Percentiles rank a stretch among this genome's conserved stretches.
Evolutionary conservation across 345 rosid genomes (phyloP).

Genomic region (Heritiera littoralis): DNA sequence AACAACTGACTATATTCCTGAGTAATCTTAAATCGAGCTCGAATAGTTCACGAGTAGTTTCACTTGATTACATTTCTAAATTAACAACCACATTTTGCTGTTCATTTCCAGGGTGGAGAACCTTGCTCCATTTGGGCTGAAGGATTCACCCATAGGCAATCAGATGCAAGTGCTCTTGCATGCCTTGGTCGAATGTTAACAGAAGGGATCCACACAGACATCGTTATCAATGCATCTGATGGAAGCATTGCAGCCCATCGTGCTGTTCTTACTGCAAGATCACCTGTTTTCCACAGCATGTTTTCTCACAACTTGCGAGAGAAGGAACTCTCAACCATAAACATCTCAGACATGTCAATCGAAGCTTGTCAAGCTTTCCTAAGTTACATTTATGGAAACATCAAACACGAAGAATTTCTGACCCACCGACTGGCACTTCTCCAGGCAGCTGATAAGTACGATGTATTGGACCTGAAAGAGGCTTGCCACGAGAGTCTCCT

Average conservation of each 20-base stretch:
- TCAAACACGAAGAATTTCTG: constrained; percentile 66
- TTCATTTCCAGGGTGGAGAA: constrained; percentile 61
- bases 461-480: constrained; percentile 73
- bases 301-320: constrained; percentile 86
- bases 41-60: too few species aligned
- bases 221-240: constrained; percentile 63
- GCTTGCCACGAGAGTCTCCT: constrained; percentile 82
- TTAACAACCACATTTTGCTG: neutral
- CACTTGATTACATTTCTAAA: too few species aligned
- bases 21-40: too few species aligned
- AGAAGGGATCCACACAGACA: constrained; percentile 82
- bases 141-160: constrained; percentile 47
- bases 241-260: constrained; percentile 94
- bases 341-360: constrained; percentile 77
- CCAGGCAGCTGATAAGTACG: constrained; percentile 85
- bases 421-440: constrained; percentile 73
- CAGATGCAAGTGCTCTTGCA: constrained; percentile 59
- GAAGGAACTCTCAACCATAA: constrained; percentile 72
- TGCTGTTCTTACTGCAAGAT: constrained; percentile 84
- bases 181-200: constrained; percentile 78
- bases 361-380: constrained; percentile 83
- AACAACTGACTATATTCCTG: neutral
- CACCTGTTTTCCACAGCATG: constrained; percentile 91
- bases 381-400: constrained; percentile 76
- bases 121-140: constrained; percentile 78